Conservation (phyloP, 2,329 filamentous ascomycete species). For the Aspergillus pseudoglaucus region DNA sequence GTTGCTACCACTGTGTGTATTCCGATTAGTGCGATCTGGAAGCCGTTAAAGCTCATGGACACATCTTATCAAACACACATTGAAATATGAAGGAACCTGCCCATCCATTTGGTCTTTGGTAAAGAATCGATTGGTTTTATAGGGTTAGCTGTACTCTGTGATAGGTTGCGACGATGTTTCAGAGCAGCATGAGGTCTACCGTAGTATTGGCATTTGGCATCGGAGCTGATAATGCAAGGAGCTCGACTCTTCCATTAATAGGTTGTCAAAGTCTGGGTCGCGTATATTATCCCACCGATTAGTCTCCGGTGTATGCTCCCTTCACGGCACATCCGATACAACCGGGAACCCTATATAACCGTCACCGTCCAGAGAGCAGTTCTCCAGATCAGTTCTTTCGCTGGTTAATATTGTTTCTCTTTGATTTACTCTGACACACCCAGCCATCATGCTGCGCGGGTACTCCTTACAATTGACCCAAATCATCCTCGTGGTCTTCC, state of each 20-base stretch:
- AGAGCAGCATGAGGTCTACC: constrained; percentile 80
- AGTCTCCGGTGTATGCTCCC: neutral
- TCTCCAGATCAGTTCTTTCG: neutral
- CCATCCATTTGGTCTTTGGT: constrained; percentile 62
- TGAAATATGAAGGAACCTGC: constrained; percentile 46
- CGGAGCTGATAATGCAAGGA: neutral
- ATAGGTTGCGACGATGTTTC: constrained; percentile 80
- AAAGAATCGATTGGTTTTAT: constrained; percentile 55
- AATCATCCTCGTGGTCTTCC: constrained; percentile 2
- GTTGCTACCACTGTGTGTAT: constrained; percentile 79
- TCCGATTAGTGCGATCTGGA: constrained; percentile 70
- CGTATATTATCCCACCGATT: neutral
- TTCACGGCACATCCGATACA: neutral
- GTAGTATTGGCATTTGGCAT: constrained; percentile 22
- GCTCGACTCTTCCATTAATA: neutral
- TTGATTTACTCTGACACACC: neutral
- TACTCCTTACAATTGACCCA: constrained; percentile 3
- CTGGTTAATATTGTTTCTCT: neutral
- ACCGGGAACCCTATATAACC: no score
- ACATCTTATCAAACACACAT: constrained; percentile 43
- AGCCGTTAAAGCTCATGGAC: constrained; percentile 57
- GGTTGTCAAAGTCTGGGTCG: neutral
- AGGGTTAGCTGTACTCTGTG: constrained; percentile 49
- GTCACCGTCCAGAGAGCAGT: no score
- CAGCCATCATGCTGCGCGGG: constrained; percentile 2